Evolutionary conservation across 2,329 filamentous ascomycete species (phyloP).

Genomic region (Ascochyta koolunga): DNA sequence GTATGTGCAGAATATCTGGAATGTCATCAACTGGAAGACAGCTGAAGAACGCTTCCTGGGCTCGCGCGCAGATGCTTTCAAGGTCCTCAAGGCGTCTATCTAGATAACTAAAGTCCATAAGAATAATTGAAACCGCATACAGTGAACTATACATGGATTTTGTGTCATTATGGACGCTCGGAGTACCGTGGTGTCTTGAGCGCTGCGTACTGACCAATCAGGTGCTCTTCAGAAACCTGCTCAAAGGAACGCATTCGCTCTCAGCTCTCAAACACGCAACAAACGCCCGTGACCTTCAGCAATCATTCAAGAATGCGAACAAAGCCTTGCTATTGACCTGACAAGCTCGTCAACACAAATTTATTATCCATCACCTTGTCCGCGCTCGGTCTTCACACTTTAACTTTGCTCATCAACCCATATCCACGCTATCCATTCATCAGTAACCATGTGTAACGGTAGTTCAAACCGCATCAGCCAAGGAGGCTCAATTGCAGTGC

Average conservation of each 20-base stretch:
- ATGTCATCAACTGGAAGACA: slow-evolving; percentile 78
- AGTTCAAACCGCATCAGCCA: slow-evolving; percentile 36
- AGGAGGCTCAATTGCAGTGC: slow-evolving; percentile 46
- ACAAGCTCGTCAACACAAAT: background rate
- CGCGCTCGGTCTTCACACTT: background rate
- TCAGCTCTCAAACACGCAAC: slow-evolving; percentile 14
- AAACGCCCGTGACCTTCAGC: background rate
- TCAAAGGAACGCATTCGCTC: slow-evolving; percentile 43
- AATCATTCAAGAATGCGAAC: background rate
- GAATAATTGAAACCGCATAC: background rate
- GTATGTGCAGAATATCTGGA: slow-evolving; percentile 79
- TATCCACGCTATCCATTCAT: background rate
- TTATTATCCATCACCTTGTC: background rate
- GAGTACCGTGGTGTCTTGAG: slow-evolving; percentile 32
- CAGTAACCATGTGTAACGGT: slow-evolving; percentile 18
- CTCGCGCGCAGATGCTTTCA: slow-evolving; percentile 47
- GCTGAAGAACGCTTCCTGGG: slow-evolving; percentile 67
- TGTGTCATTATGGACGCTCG: background rate
- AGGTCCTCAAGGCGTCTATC: slow-evolving; percentile 46
- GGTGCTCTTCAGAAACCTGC: slow-evolving; percentile 46
- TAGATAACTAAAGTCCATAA: slow-evolving; percentile 4
- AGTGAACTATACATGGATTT: background rate
- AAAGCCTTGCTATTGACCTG: background rate
- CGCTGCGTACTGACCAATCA: slow-evolving; percentile 25
- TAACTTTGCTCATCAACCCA: background rate